Conservation (phyloP, 139 green algal species). For the Coelastrella sp. region DNA sequence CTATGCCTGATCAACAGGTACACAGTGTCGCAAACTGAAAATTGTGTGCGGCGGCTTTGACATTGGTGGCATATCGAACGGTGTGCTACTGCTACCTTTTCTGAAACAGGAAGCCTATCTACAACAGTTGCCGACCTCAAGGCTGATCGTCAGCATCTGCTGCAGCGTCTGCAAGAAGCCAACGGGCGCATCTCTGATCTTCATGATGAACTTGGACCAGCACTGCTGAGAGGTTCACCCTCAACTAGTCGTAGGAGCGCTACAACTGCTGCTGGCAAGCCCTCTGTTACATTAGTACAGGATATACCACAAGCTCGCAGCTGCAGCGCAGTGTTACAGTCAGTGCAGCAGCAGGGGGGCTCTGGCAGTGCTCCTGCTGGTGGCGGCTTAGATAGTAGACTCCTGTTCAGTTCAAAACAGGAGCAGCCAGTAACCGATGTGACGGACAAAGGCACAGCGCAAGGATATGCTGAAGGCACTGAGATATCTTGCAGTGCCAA, state of each 20-base stretch:
- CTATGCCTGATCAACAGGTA: no score
- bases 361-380: neutral
- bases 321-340: neutral
- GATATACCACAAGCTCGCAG: no score
- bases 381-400: no score
- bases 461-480: no score
- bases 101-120: no score
- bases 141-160: constrained; percentile 11
- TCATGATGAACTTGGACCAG: constrained; percentile 28
- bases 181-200: constrained; percentile 15
- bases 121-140: neutral
- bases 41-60: neutral
- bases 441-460: no score
- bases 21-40: no score
- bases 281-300: neutral
- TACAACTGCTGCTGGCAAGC: neutral
- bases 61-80: neutral
- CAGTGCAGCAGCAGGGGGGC: neutral
- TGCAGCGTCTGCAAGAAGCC: constrained; percentile 8
- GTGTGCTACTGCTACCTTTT: neutral
- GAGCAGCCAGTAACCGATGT: no score
- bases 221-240: neutral
- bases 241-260: neutral
- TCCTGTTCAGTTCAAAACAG: no score
- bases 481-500: no score